Evolutionary conservation across 2,329 filamentous ascomycete genomes (phyloP).

Genomic region (Fusarium abutilonis): DNA sequence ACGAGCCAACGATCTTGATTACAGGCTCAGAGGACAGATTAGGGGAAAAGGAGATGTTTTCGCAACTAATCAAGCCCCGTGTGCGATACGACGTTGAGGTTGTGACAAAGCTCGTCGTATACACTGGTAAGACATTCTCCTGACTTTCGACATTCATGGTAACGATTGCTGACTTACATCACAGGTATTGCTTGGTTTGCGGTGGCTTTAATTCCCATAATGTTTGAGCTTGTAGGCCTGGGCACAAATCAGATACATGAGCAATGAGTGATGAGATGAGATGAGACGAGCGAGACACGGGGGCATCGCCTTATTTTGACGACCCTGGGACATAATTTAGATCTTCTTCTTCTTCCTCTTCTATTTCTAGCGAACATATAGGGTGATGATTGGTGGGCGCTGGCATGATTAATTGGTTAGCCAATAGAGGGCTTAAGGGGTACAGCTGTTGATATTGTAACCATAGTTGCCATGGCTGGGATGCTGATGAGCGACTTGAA

Average conservation of each 20-base stretch:
- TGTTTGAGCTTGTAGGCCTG: constrained; percentile 71
- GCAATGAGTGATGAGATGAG: constrained; percentile 37
- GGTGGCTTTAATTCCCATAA: constrained; percentile 75
- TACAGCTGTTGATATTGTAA: constrained; percentile 18
- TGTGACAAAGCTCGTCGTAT: constrained; percentile 94
- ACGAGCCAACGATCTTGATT: constrained; percentile 49
- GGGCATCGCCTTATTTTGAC: constrained; percentile 8
- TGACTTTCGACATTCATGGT: not conserved
- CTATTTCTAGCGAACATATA: constrained; percentile 38
- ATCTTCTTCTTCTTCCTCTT: constrained; percentile 24
- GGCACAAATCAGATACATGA: constrained; percentile 54
- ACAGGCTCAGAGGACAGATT: constrained; percentile 58
- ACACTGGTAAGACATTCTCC: constrained; percentile 71
- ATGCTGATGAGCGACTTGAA: constrained; percentile 1
- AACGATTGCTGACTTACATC: constrained; percentile 7
- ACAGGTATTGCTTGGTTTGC: constrained; percentile 85
- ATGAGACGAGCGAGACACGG: constrained; percentile 18
- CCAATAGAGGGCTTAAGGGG: constrained; percentile 6
- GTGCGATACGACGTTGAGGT: constrained; percentile 99
- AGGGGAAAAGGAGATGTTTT: constrained; percentile 84
- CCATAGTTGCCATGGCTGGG: constrained; percentile 14
- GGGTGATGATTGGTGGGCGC: constrained; percentile 38
- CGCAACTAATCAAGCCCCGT: constrained; percentile 81
- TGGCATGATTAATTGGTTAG: constrained; percentile 24
- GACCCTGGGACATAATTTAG: constrained; percentile 31